A percentile compares a stretch with the other conserved stretches of the same genome.
These are phyloP conservation scores for Penicillium brevicompactum DNA, from an alignment of 2,329 filamentous ascomycete genomes.

Conservation along the genomic window DNA sequence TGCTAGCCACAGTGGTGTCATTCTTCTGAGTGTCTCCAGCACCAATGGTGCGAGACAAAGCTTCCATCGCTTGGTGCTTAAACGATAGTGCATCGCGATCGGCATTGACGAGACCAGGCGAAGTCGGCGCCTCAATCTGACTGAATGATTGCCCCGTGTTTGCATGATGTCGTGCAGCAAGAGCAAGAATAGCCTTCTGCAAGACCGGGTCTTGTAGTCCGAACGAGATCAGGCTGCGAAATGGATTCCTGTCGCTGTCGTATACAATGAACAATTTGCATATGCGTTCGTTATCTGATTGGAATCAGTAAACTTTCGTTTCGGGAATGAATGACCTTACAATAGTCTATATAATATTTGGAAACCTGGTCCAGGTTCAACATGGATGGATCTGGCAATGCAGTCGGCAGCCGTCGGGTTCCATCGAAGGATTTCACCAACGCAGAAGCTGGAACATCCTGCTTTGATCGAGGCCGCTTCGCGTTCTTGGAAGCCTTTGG, in stretches of 20 bases:
- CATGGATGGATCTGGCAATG: slow-evolving; percentile 2
- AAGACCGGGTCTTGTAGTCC: slow-evolving; percentile 31
- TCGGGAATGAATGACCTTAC: not conserved
- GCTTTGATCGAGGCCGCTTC: not conserved
- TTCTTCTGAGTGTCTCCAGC: slow-evolving; percentile 11
- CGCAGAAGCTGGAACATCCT: not conserved
- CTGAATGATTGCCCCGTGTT: slow-evolving; percentile 31
- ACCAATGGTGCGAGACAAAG: slow-evolving; percentile 25
- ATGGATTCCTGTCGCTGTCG: slow-evolving; percentile 38
- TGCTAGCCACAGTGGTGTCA: slow-evolving; percentile 36
- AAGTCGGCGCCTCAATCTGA: slow-evolving; percentile 8
- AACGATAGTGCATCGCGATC: slow-evolving; percentile 34
- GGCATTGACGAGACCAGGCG: slow-evolving; percentile 16
- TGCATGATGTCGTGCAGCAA: slow-evolving; percentile 37
- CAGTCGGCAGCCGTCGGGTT: not conserved
- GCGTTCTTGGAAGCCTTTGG: not conserved
- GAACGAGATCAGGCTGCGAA: slow-evolving; percentile 34
- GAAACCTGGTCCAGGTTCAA: slow-evolving; percentile 19
- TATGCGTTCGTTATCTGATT: slow-evolving; percentile 37
- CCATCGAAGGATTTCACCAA: not conserved
- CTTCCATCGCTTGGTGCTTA: slow-evolving; percentile 38
- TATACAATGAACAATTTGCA: slow-evolving; percentile 39
- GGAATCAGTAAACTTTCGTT: not conserved
- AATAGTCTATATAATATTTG: slow-evolving; percentile 7
- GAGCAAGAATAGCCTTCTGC: slow-evolving; percentile 35